A percentile compares a stretch with the other conserved stretches of the same genome.
phyloP scores from a whole-genome alignment of 768 basidiomycete genomes.

The Lentinula sp. region DNA sequence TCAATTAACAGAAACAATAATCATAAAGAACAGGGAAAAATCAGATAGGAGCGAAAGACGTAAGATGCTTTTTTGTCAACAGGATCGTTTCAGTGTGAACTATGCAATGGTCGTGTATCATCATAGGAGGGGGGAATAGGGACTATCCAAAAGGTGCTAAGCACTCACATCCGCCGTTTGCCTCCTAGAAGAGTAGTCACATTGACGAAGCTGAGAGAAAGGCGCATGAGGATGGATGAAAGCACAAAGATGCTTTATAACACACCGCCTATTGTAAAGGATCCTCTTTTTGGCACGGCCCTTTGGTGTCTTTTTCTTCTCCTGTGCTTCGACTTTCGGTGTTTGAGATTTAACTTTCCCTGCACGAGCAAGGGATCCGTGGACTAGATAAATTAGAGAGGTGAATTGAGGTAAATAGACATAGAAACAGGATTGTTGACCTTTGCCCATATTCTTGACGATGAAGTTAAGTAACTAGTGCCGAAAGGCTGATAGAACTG shows the following conservation, averaged over 20 bases:
- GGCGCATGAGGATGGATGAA: neutral
- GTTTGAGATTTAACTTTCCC: conserved; percentile 99
- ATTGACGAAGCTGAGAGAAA: conserved; percentile 71
- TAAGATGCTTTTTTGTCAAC: conserved; percentile 83
- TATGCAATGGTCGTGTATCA: conserved; percentile 75
- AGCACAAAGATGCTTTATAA: conserved; percentile 11
- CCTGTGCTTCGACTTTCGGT: conserved; percentile 97
- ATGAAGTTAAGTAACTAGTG: conserved; percentile 9
- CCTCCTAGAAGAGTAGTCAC: conserved; percentile 87
- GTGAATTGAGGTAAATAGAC: neutral
- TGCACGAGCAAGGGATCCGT: conserved; percentile 99
- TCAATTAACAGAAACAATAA: conserved; percentile 2
- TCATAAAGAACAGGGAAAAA: conserved; percentile 17
- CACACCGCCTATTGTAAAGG: conserved; percentile 88
- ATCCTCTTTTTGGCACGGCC: conserved; percentile 94
- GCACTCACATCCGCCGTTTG: conserved; percentile 93
- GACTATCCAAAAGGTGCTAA: conserved; percentile 5
- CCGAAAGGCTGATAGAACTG: neutral
- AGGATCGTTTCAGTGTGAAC: conserved; percentile 91
- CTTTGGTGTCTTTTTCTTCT: conserved; percentile 98
- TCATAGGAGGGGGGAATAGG: conserved; percentile 23
- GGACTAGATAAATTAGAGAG: conserved; percentile 46
- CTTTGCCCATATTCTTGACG: conserved; percentile 63
- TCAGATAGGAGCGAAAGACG: conserved; percentile 99
- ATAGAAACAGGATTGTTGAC: conserved; percentile 20